Evolutionary conservation across 139 green algal species (phyloP).

Genomic region (Diplosphaera chodatii): DNA sequence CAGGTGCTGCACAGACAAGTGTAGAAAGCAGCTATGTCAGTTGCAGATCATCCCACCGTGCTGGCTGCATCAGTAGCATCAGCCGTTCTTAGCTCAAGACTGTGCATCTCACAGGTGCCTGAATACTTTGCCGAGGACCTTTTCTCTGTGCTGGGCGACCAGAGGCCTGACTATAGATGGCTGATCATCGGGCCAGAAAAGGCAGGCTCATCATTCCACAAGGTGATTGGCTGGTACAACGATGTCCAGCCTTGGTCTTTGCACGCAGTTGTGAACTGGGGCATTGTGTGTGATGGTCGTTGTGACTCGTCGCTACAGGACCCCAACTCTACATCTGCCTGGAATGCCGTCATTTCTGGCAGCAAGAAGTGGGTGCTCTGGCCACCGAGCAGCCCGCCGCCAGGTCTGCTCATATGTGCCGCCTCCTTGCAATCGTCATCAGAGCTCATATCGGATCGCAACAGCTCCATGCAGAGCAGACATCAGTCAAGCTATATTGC

Average conservation of each 20-base stretch:
- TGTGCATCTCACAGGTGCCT: slow-evolving; percentile 28
- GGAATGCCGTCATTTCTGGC: slow-evolving; percentile 87
- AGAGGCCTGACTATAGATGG: slow-evolving; percentile 66
- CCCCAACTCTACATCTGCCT: slow-evolving; percentile 88
- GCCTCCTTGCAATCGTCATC: too few relatives aligned
- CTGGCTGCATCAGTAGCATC: too few relatives aligned
- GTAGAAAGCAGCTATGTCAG: too few relatives aligned
- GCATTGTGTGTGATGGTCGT: background rate
- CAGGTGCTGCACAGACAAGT: slow-evolving; percentile 29
- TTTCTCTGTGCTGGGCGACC: slow-evolving; percentile 68
- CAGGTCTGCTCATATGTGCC: slow-evolving; percentile 53
- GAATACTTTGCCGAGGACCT: slow-evolving; percentile 81
- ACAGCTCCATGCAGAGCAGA: too few relatives aligned
- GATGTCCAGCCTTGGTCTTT: too few relatives aligned
- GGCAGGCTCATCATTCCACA: slow-evolving; percentile 69
- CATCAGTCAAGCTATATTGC: too few relatives aligned
- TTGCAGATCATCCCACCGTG: too few relatives aligned
- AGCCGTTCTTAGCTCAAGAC: too few relatives aligned
- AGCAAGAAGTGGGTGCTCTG: slow-evolving; percentile 93
- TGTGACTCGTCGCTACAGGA: slow-evolving; percentile 39
- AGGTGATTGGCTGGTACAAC: background rate
- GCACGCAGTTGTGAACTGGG: background rate
- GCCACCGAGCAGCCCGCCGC: slow-evolving; percentile 66
- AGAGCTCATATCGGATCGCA: too few relatives aligned
- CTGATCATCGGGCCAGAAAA: slow-evolving; percentile 84